Evolutionary conservation across 768 basidiomycete genomes (phyloP), one percentile per base, ranked within the genome.

Genomic region (Tulasnella sp.): DNA sequence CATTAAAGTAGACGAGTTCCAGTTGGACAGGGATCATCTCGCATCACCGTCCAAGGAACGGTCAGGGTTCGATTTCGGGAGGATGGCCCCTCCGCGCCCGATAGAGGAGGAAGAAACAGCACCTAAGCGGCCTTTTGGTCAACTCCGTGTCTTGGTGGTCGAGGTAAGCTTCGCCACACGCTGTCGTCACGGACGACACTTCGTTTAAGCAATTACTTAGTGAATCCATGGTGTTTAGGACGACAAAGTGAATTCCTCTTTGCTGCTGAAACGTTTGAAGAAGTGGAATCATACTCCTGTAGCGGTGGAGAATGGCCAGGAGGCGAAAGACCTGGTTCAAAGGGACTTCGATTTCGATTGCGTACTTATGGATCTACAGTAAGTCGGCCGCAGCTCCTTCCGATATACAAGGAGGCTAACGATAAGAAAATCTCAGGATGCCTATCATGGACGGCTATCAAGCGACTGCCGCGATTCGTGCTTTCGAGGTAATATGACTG

Each of bases 341-440:
- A 66, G 69, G 0, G 85, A 87, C 66, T 72, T 73, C 41, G 72
- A 76, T 2, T 85, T 86, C 64, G 87, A 92, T 66, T 77, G 76
- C 59, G 73, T 90, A 15, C 72, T 92, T 48, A 92, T 90, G 89
- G 87, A 90, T 67, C 80, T 90, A 10, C 85, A 86, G 84, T 86
- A 63, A 61, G 82, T 73, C 2, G 1, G 49, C 21, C 25, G 31
- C 31, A 21, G 12, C 31, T 10, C 19, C 3, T 41, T 41, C 8
- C 45, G 24, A n/a, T 4, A 11, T 25, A 38, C 21, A 2, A 51
- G n/a, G n/a, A n/a, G 30, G 24, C 42, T 38, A 9, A 48, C 8
- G 15, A 5, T 7, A 38, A 38, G 5, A 15, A 38, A 38, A 7
- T 15, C 24, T 15, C 63, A 87, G 84, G 67, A 88, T 87, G 85